phyloP scores from a whole-genome alignment of 2,329 filamentous ascomycete genomes.

The Fusarium metavorans region DNA sequence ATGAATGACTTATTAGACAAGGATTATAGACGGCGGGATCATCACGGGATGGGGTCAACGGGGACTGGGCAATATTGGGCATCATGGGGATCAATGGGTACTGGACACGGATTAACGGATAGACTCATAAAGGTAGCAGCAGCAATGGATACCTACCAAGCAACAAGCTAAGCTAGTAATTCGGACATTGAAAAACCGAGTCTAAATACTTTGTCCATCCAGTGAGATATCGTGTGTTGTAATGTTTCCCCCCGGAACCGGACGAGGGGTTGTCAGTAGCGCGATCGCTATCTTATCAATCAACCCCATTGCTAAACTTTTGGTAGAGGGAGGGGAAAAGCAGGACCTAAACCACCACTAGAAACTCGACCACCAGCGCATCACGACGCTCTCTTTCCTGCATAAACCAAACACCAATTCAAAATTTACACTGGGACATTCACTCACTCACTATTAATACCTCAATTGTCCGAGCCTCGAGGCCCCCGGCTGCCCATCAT shows the following conservation, averaged over 20 bases:
- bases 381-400: background rate
- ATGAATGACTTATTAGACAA: background rate
- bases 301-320: slow-evolving; percentile 27
- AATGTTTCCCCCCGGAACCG: slow-evolving; percentile 1
- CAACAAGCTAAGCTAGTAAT: background rate
- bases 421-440: background rate
- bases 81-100: background rate
- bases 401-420: background rate
- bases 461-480: background rate
- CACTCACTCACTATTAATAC: too few relatives aligned
- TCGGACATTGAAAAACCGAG: background rate
- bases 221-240: slow-evolving; percentile 14
- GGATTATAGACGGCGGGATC: background rate
- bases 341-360: slow-evolving; percentile 10
- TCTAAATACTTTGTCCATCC: background rate
- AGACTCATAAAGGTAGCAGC: background rate
- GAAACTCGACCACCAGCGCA: background rate
- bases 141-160: background rate
- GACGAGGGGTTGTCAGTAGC: slow-evolving; percentile 26
- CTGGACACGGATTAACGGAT: background rate
- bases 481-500: slow-evolving; percentile 15
- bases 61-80: background rate
- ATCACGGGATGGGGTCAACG: background rate
- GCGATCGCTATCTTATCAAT: slow-evolving; percentile 42
- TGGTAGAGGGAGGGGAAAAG: slow-evolving; percentile 31